phyloP scores from a whole-genome alignment of 2,329 filamentous ascomycete species.

The Didymella exigua region DNA sequence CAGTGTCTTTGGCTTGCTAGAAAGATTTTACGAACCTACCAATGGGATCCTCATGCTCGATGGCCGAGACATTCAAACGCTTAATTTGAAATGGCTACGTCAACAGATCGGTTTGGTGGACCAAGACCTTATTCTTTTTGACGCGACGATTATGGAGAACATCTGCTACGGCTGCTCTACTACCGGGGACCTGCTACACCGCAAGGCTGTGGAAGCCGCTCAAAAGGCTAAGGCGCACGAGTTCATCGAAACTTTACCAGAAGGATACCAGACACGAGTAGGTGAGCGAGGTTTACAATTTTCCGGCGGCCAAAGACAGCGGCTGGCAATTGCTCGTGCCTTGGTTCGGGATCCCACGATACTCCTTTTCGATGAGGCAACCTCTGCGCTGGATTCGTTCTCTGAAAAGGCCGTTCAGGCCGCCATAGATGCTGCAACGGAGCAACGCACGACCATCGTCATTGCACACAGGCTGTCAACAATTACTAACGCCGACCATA shows the following conservation, averaged over 20 bases:
- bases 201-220: conserved; percentile 75
- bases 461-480: conserved; percentile 96
- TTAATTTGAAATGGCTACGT: conserved; percentile 89
- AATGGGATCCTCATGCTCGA: conserved; percentile 36
- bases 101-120: conserved; percentile 90
- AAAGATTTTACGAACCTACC: conserved; percentile 59
- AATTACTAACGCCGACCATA: conserved; percentile 91
- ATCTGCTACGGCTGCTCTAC: conserved; percentile 80
- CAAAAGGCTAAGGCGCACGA: conserved; percentile 93
- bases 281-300: conserved; percentile 90
- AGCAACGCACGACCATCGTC: conserved; percentile 88
- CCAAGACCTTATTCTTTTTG: conserved; percentile 89
- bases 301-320: conserved; percentile 93
- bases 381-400: conserved; percentile 88
- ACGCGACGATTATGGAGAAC: conserved; percentile 85
- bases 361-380: conserved; percentile 83
- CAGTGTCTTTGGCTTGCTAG: conserved; percentile 81
- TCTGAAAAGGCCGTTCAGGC: conserved; percentile 93
- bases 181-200: conserved; percentile 60
- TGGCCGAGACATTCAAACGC: conserved; percentile 68
- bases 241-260: conserved; percentile 71
- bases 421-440: conserved; percentile 82
- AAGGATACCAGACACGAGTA: conserved; percentile 86
- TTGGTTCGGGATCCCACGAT: conserved; percentile 89
- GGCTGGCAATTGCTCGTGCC: conserved; percentile 89